phyloP scores from a whole-genome alignment of 2,329 filamentous ascomycete species.

The Penicillium janthinellum region DNA sequence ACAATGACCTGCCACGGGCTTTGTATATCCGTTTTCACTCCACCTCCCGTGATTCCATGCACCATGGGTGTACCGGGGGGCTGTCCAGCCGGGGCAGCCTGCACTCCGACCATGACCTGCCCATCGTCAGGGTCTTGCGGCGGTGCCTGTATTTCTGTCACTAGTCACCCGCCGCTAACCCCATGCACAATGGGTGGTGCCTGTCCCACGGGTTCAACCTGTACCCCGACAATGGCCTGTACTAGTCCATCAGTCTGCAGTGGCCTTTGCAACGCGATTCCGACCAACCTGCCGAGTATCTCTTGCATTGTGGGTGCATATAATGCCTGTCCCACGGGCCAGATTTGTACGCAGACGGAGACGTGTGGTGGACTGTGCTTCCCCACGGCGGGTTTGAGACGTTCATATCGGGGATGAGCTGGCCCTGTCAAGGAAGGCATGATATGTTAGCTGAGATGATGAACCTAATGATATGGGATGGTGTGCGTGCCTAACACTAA shows the following conservation, averaged over 20 bases:
- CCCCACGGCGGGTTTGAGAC: not conserved
- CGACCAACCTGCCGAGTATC: not conserved
- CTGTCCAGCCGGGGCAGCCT: not conserved
- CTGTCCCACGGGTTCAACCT: not conserved
- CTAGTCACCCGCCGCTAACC: not conserved
- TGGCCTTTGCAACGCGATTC: not conserved
- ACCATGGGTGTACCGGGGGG: not conserved
- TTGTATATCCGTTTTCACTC: not conserved
- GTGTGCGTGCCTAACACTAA: too few relatives aligned
- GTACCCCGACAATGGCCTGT: not conserved
- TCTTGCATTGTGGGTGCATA: not conserved
- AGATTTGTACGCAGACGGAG: not conserved
- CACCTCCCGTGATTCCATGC: not conserved
- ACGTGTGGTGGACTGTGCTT: not conserved
- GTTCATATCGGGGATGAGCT: too few relatives aligned
- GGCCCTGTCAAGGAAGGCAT: too few relatives aligned
- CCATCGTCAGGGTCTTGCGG: not conserved
- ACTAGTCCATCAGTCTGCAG: not conserved
- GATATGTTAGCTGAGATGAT: too few relatives aligned
- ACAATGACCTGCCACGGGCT: not conserved
- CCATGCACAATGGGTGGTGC: not conserved
- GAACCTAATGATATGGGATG: too few relatives aligned
- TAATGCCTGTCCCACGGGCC: not conserved
- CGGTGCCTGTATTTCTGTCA: not conserved
- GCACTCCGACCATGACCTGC: not conserved